phyloP scores from a whole-genome alignment of 2,329 filamentous ascomycete species.

The Colletotrichum ledebouriae region DNA sequence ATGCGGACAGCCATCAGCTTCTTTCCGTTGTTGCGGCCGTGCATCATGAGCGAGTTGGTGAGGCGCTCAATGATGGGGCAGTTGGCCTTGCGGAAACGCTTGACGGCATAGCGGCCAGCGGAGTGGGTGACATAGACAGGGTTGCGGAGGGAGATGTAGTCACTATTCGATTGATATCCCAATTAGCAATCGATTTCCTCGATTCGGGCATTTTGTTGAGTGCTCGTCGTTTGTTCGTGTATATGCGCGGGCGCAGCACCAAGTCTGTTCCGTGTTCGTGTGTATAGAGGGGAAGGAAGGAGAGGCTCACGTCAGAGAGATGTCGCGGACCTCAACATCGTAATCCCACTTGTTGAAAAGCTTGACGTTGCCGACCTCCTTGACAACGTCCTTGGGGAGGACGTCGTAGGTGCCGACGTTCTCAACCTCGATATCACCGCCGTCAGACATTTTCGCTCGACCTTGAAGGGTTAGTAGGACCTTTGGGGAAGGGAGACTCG shows the following conservation, averaged over 20 bases:
- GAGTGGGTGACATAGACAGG: conserved; percentile 99
- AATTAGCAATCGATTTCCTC: conserved; percentile 50
- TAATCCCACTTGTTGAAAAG: conserved; percentile 98
- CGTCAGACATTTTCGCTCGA: conserved; percentile 85
- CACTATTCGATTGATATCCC: conserved; percentile 68
- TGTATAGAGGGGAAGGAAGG: not conserved
- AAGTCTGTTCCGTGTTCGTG: not conserved
- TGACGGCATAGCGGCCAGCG: conserved; percentile 97
- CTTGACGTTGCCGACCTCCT: conserved; percentile 93
- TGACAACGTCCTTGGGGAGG: conserved; percentile 92
- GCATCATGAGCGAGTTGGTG: conserved; percentile 99
- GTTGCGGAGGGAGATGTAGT: conserved; percentile 99
- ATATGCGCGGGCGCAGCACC: not conserved
- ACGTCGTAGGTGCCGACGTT: conserved; percentile 80
- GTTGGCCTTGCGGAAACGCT: conserved; percentile 99
- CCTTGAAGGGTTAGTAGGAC: conserved; percentile 41
- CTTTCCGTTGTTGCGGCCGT: conserved; percentile 99
- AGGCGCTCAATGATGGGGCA: conserved; percentile 99
- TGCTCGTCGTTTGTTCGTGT: not conserved
- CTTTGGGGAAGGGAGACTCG: conserved; percentile 30
- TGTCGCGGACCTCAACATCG: conserved; percentile 99
- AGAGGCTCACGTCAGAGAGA: conserved; percentile 87
- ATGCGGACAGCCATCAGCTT: conserved; percentile 99
- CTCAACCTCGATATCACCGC: conserved; percentile 93
- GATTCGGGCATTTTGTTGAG: conserved; percentile 38